Percentiles rank a stretch among this genome's conserved stretches.
phyloP scores from a whole-genome alignment of 371 early-diverging fungal species.

The Apophysomyces elegans region DNA sequence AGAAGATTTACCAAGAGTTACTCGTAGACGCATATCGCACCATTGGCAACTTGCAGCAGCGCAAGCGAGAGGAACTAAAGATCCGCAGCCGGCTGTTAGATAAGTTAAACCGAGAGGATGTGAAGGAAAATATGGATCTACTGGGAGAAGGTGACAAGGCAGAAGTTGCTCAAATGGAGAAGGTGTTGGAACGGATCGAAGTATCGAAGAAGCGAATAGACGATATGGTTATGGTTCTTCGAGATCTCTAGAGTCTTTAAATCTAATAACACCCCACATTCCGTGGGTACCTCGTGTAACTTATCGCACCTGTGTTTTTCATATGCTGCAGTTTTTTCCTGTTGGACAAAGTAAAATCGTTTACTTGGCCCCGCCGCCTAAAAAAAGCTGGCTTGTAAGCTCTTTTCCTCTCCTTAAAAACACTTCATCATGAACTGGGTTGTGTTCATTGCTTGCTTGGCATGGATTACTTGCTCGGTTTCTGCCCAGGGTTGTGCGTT shows the following conservation, averaged over 20 bases:
- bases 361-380: not conserved
- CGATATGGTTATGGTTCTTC: conserved; percentile 66
- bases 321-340: not conserved
- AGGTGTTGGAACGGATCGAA: conserved; percentile 59
- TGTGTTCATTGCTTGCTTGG: not conserved
- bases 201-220: conserved; percentile 68
- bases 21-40: conserved; percentile 67
- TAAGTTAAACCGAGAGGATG: conserved; percentile 80
- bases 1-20: conserved; percentile 64
- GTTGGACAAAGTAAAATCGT: not conserved
- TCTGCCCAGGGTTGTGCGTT: not conserved
- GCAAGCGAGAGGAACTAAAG: conserved; percentile 63
- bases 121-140: conserved; percentile 61
- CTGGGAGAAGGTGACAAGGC: conserved; percentile 64
- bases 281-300: conserved; percentile 2
- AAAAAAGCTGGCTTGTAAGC: not conserved
- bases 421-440: conserved; percentile 8
- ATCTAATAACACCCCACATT: not conserved
- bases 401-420: not conserved
- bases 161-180: conserved; percentile 56
- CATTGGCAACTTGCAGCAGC: conserved; percentile 71
- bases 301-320: not conserved
- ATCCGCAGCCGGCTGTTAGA: conserved; percentile 68
- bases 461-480: not conserved
- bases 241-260: conserved; percentile 59